Evolutionary conservation across 768 basidiomycete genomes (phyloP).

Genomic region (Kwoniella europaea): DNA sequence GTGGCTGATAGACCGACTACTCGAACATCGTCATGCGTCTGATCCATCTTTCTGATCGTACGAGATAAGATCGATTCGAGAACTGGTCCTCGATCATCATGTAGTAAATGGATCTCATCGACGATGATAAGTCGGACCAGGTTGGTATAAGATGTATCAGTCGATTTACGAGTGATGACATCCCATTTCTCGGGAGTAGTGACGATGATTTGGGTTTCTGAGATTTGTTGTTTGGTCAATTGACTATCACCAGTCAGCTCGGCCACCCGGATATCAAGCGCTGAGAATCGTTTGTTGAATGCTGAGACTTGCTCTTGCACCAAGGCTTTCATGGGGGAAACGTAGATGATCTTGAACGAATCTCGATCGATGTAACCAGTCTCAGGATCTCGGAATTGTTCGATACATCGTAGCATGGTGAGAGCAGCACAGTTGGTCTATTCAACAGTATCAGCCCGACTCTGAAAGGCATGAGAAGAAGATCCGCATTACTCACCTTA

Average conservation of each 20-base stretch:
- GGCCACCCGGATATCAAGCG: slow-evolving; percentile 80
- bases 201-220: slow-evolving; percentile 96
- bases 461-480: background rate
- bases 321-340: slow-evolving; percentile 98
- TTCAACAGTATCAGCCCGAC: slow-evolving; percentile 30
- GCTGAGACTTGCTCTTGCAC: slow-evolving; percentile 99
- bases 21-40: slow-evolving; percentile 88
- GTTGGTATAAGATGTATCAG: slow-evolving; percentile 95
- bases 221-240: slow-evolving; percentile 96
- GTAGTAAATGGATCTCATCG: slow-evolving; percentile 95
- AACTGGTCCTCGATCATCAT: slow-evolving; percentile 97
- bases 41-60: slow-evolving; percentile 91
- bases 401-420: slow-evolving; percentile 86
- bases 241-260: slow-evolving; percentile 97
- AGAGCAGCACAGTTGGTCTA: slow-evolving; percentile 99
- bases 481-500: slow-evolving; percentile 67
- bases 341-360: slow-evolving; percentile 94
- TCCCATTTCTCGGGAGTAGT: slow-evolving; percentile 99
- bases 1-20: slow-evolving; percentile 95
- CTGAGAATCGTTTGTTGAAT: slow-evolving; percentile 74
- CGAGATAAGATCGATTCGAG: slow-evolving; percentile 87
- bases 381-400: slow-evolving; percentile 80
- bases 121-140: slow-evolving; percentile 95
- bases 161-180: slow-evolving; percentile 96
- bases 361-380: slow-evolving; percentile 82